phyloP scores from a whole-genome alignment of 2,329 filamentous ascomycete species.

The Pyricularia grisea region DNA sequence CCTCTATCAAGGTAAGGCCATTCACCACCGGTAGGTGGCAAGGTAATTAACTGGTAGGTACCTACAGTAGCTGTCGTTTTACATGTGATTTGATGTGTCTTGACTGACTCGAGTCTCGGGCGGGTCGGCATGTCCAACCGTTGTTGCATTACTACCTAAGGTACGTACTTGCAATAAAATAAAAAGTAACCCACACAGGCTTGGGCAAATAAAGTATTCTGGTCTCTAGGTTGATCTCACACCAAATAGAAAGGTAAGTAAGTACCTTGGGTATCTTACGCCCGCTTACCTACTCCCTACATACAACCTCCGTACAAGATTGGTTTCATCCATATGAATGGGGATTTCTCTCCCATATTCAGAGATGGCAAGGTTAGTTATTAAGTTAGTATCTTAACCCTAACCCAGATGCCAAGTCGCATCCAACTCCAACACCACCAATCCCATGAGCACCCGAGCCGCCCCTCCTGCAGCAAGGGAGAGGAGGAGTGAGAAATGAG shows the following conservation, averaged over 20 bases:
- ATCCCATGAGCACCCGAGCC: background rate
- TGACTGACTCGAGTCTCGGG: background rate
- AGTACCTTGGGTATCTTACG: no score
- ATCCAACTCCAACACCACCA: background rate
- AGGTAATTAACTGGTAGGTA: background rate
- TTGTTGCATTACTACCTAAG: background rate
- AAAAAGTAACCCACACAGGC: background rate
- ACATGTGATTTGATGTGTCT: background rate
- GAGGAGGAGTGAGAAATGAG: background rate
- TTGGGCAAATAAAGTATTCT: no score
- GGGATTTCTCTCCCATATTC: no score
- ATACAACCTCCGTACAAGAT: no score
- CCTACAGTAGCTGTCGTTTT: background rate
- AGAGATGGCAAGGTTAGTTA: background rate
- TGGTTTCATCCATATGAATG: no score
- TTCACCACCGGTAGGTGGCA: no score
- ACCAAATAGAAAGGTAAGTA: no score
- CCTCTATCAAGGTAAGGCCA: background rate
- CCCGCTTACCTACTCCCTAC: no score
- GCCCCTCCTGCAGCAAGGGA: background rate
- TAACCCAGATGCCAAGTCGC: background rate
- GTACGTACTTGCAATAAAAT: background rate
- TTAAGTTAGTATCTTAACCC: background rate
- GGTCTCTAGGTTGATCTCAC: background rate
- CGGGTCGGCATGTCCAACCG: background rate